phyloP scores from a whole-genome alignment of 129 eudicot species.

The Rutidosis leptorrhynchoides region DNA sequence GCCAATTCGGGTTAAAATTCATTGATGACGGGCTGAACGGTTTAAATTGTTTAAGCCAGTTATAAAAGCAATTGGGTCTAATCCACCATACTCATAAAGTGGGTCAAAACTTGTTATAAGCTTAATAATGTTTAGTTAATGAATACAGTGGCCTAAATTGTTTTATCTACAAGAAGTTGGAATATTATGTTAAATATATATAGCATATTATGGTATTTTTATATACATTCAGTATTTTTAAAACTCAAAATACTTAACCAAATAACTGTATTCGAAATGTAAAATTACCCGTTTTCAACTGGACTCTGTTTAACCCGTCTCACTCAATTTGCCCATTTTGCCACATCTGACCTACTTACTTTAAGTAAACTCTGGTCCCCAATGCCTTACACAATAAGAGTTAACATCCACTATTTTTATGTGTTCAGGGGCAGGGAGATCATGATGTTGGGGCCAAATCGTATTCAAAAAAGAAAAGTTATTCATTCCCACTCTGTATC shows the following conservation, averaged over 20 bases:
- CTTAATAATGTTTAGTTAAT: background rate
- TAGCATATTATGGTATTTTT: background rate
- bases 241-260: background rate
- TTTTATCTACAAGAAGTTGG: background rate
- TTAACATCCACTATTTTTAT: slow-evolving; percentile 20
- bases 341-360: slow-evolving; percentile 10
- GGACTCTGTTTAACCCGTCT: background rate
- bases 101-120: slow-evolving; percentile 1
- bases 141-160: background rate
- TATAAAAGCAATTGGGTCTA: background rate
- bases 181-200: background rate
- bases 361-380: background rate
- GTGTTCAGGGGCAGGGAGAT: slow-evolving; percentile 39
- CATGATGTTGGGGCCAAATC: slow-evolving; percentile 18
- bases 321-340: background rate
- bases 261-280: background rate
- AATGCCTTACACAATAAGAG: background rate
- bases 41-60: background rate
- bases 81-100: background rate
- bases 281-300: background rate
- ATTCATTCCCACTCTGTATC: slow-evolving; percentile 68
- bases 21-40: background rate
- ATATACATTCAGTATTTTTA: background rate
- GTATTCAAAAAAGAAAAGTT: slow-evolving; percentile 34
- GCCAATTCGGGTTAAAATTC: background rate